Evolutionary conservation across 2,329 filamentous ascomycete genomes (phyloP).

Genomic region (Talaromyces atroroseus): DNA sequence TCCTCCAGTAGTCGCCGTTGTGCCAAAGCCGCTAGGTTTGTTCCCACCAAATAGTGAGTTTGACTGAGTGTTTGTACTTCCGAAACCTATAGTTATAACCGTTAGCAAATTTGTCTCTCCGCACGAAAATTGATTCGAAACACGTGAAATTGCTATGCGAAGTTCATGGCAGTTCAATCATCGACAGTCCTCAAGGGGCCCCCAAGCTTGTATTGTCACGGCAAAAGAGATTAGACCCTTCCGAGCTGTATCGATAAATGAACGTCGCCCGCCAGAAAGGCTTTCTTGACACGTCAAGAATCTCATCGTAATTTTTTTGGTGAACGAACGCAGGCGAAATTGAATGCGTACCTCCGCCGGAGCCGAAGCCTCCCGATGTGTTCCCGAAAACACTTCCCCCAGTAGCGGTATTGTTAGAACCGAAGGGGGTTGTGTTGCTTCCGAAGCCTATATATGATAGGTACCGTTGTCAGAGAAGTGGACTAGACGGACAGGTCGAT

Average conservation of each 20-base stretch:
- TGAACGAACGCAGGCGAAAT: constrained; percentile 3
- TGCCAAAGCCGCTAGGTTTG: constrained; percentile 12
- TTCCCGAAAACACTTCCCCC: constrained; percentile 33
- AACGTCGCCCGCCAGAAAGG: background rate
- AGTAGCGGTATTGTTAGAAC: constrained; percentile 24
- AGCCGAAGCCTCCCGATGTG: constrained; percentile 37
- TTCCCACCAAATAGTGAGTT: constrained; percentile 19
- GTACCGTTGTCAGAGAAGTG: constrained; percentile 35
- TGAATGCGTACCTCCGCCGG: constrained; percentile 38
- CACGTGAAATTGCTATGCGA: background rate
- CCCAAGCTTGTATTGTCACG: background rate
- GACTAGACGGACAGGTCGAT: constrained; percentile 29
- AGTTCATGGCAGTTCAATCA: constrained; percentile 2
- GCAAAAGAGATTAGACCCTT: background rate
- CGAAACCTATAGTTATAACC: constrained; percentile 30
- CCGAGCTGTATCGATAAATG: background rate
- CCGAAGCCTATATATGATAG: constrained; percentile 37
- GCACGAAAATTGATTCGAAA: background rate
- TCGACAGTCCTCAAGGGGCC: background rate
- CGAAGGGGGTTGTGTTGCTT: constrained; percentile 34
- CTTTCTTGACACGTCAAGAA: background rate
- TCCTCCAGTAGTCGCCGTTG: constrained; percentile 7
- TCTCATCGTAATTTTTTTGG: background rate
- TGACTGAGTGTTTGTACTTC: constrained; percentile 28
- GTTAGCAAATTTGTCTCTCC: constrained; percentile 3